Evolutionary conservation across 345 rosid genomes (phyloP).

Genomic region (Syzygium aromaticum): DNA sequence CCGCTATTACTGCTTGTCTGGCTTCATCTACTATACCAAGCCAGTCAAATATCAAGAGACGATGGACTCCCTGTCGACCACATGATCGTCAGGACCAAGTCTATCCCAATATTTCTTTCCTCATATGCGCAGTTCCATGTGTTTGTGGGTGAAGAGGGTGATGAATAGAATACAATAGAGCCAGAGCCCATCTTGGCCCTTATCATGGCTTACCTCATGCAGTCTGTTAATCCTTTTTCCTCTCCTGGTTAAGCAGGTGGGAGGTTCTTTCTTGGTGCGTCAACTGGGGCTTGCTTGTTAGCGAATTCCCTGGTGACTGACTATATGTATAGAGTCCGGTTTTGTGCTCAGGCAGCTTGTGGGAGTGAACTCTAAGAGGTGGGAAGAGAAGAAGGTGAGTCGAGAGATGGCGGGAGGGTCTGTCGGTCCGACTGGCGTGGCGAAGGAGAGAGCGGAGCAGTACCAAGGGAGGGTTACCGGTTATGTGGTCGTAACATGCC

Average conservation of each 20-base stretch:
- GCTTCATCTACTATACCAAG: neutral
- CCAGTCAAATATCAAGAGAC: neutral
- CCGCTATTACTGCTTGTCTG: neutral
- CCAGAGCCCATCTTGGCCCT: neutral
- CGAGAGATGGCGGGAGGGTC: conserved; percentile 71
- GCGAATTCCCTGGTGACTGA: neutral
- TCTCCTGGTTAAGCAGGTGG: neutral
- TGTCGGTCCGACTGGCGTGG: conserved; percentile 62
- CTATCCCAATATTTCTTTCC: neutral
- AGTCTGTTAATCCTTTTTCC: neutral
- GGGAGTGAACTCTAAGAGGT: neutral
- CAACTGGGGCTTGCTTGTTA: neutral
- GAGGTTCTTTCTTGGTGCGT: neutral
- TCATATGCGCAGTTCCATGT: neutral
- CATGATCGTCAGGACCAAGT: neutral
- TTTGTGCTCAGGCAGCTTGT: neutral
- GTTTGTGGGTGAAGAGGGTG: neutral
- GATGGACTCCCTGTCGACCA: neutral
- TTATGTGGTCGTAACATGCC: conserved; percentile 59
- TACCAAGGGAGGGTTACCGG: conserved; percentile 72
- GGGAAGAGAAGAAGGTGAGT: neutral
- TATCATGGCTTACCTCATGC: neutral
- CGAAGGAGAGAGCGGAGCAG: conserved; percentile 73
- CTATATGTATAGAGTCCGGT: neutral
- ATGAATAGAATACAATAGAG: neutral